phyloP scores from a whole-genome alignment of 805 yeast species.

The Pachysolen tannophilus region DNA sequence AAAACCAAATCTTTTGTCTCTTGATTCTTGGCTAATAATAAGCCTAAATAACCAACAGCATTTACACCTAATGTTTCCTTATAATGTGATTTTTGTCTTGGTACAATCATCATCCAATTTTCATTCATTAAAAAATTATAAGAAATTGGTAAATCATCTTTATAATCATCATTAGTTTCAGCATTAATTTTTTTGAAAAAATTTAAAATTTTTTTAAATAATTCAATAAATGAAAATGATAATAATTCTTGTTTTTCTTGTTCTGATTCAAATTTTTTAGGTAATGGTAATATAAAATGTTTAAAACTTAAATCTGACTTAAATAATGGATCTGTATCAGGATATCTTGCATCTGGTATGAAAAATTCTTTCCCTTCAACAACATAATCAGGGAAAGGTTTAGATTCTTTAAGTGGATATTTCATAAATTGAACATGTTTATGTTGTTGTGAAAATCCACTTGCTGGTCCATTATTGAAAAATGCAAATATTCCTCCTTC shows the following conservation, averaged over 20 bases:
- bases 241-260: slow-evolving; percentile 48
- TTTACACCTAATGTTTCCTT: slow-evolving; percentile 52
- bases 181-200: slow-evolving; percentile 33
- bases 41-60: slow-evolving; percentile 73
- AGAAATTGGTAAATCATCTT: slow-evolving; percentile 34
- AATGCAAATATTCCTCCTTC: slow-evolving; percentile 61
- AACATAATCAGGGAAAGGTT: slow-evolving; percentile 48
- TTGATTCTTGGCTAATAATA: slow-evolving; percentile 66
- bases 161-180: slow-evolving; percentile 30
- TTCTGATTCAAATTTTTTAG: slow-evolving; percentile 25
- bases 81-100: slow-evolving; percentile 55
- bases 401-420: slow-evolving; percentile 46
- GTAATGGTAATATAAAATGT: slow-evolving; percentile 69
- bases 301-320: slow-evolving; percentile 64
- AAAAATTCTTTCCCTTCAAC: slow-evolving; percentile 37
- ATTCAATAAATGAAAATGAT: slow-evolving; percentile 61
- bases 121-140: slow-evolving; percentile 80
- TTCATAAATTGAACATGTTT: slow-evolving; percentile 84
- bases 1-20: slow-evolving; percentile 41
- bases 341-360: slow-evolving; percentile 38
- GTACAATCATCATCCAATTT: slow-evolving; percentile 81
- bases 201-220: slow-evolving; percentile 66
- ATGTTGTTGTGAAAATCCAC: slow-evolving; percentile 95
- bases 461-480: slow-evolving; percentile 78
- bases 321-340: slow-evolving; percentile 48